Evolutionary conservation across 176 grass and related monocot genomes (phyloP).

Genomic region (Zea luxurians): DNA sequence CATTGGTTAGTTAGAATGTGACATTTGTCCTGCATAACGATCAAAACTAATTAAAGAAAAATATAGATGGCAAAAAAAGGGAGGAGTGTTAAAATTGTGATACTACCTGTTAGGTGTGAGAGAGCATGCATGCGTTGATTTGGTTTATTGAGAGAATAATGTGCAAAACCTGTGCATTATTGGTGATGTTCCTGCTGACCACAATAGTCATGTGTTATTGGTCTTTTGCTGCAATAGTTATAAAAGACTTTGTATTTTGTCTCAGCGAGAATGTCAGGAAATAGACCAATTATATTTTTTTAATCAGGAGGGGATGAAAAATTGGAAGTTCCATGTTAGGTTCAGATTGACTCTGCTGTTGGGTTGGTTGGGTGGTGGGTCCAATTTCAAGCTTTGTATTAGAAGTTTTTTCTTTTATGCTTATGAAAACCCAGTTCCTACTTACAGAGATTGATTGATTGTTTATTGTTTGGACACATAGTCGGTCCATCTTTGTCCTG

Average conservation of each 20-base stretch:
- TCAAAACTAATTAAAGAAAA: neutral
- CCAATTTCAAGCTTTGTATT: slow-evolving; percentile 28
- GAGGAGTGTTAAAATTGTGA: neutral
- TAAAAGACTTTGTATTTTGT: neutral
- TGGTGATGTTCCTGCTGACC: neutral
- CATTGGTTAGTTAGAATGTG: neutral
- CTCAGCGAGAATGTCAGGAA: neutral
- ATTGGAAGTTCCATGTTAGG: neutral
- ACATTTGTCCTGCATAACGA: slow-evolving; percentile 8
- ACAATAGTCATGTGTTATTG: neutral
- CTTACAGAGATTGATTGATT: neutral
- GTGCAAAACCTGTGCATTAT: neutral
- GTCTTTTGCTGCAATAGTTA: neutral
- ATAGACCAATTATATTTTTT: neutral
- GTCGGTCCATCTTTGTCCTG: slow-evolving; percentile 8
- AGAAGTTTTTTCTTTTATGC: neutral
- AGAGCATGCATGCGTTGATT: neutral
- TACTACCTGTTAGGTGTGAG: neutral
- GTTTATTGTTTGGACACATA: slow-evolving; percentile 2
- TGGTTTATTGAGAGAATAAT: neutral
- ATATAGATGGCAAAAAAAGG: neutral
- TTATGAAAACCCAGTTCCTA: neutral
- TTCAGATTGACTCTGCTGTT: slow-evolving; percentile 20
- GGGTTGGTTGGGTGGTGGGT: slow-evolving; percentile 18
- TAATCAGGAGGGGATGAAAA: neutral